Percentiles rank a stretch among this genome's conserved stretches.
Conservation (phyloP, 2,329 filamentous ascomycete genomes). For the Fusarium vanettenii region DNA sequence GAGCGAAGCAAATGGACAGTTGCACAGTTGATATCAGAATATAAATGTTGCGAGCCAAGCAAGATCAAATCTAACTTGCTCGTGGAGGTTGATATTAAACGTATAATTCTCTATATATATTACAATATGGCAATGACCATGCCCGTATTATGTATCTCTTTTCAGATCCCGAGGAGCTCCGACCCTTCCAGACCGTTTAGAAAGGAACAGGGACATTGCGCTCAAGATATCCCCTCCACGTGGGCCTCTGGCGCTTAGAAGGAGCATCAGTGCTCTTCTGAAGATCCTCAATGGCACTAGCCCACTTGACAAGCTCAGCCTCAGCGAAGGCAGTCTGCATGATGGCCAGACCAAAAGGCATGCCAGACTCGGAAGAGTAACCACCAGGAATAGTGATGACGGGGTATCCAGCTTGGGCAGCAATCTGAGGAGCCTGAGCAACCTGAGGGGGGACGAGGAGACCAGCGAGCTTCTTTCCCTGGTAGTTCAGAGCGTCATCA, state of each 20-base stretch:
- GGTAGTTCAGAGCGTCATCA: conserved; percentile 69
- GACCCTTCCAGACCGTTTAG: background rate
- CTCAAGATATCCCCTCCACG: conserved; percentile 63
- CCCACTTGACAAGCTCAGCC: conserved; percentile 67
- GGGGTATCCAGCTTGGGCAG: conserved; percentile 81
- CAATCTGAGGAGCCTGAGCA: conserved; percentile 75
- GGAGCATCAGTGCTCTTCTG: conserved; percentile 55
- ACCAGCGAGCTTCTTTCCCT: conserved; percentile 64
- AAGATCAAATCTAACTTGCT: background rate
- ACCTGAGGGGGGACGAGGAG: conserved; percentile 77
- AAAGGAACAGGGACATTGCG: conserved; percentile 57
- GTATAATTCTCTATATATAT: background rate
- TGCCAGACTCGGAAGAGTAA: conserved; percentile 63
- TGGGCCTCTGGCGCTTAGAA: conserved; percentile 61
- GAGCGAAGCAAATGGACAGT: background rate
- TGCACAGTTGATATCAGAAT: background rate
- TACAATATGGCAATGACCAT: background rate
- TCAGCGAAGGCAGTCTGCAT: conserved; percentile 72
- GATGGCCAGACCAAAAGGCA: conserved; percentile 71
- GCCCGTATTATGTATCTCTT: background rate
- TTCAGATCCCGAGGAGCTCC: background rate
- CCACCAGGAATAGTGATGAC: conserved; percentile 76
- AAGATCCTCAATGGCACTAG: conserved; percentile 72
- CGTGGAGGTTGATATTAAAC: background rate
- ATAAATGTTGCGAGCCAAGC: background rate